Base-by-base conservation (phyloP, 2,329 filamentous ascomycete species). In the Alternaria atra region DNA sequence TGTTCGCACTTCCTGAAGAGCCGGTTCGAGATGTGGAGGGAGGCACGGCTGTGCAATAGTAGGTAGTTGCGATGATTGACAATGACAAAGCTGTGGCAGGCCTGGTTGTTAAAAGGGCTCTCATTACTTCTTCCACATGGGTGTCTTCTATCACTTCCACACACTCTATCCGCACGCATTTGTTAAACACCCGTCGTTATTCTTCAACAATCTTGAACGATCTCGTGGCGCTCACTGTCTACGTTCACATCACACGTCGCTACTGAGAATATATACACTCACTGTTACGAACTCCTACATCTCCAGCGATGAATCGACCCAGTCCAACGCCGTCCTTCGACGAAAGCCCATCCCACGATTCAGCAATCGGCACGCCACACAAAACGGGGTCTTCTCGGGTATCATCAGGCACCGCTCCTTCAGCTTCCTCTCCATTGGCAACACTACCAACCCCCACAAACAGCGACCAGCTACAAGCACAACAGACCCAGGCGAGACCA, bases 1-100 rank as follows among this genome's bases (percentile, higher is more conserved):
- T 83, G 79, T 82, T 83, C 63, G 58, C 71, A 6, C 52, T 82
- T n/a, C 78, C 80, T 2, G 72, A 76, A 52, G 77, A 81, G 37
- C 78, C 81, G 3, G 69, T 82, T 5, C 67, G 68, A 17, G 81
- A 83, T 67, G 67, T 79, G 4, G 79, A 80, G 35, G 72, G 64
- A 53, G 70, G 69, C 13, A 65, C 64, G 6, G 58, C 58, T n/a
- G 62, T 66, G 37, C 60, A 68, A 58, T 71, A 65, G 40, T 43
- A 60, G 30, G 46, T 48, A 60, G 46, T 52, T 40, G 34, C 23
- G 32, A 40, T 34, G 37, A 12, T 53, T 61, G 15, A 42, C 20
- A 44, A 60, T 52, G 23, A 20, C 37, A 39, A 43, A 54, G 47
- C 42, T 25, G 46, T 37, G 47, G 47, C 52, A 55, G 35, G 37